These are phyloP conservation scores for Quillaja saponaria DNA, from an alignment of 306 rosid species.

Conservation along the genomic window DNA sequence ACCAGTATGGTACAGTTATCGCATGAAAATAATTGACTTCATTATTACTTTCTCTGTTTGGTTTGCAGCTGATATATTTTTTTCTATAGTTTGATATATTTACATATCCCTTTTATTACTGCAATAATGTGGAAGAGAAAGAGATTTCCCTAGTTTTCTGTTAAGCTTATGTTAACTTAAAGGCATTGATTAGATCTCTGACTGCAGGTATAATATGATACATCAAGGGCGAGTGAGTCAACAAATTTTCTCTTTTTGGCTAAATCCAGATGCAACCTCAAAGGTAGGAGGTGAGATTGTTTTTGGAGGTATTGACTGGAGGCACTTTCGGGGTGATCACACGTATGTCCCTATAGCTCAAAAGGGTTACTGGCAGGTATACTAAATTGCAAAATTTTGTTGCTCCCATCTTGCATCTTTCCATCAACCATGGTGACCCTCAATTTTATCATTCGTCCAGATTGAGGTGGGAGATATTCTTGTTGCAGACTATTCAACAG, in stretches of 20 bases:
- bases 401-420: conserved; percentile 18
- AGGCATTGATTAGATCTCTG: conserved; percentile 9
- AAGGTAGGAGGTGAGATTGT: conserved; percentile 47
- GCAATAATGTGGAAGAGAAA: conserved; percentile 7
- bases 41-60: conserved; percentile 6
- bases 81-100: conserved; percentile 4
- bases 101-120: neutral
- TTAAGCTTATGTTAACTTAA: conserved; percentile 7
- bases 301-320: conserved; percentile 66
- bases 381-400: conserved; percentile 12
- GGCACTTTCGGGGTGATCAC: conserved; percentile 67
- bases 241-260: conserved; percentile 44
- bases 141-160: neutral
- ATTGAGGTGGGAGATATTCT: conserved; percentile 65
- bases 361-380: conserved; percentile 78
- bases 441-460: conserved; percentile 40
- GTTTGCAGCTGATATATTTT: no score
- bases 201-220: conserved; percentile 39
- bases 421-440: conserved; percentile 24
- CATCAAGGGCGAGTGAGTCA: conserved; percentile 38
- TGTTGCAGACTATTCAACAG: conserved; percentile 62
- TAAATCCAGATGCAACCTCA: conserved; percentile 38
- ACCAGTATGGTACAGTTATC: conserved; percentile 47
- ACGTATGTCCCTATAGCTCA: conserved; percentile 56
- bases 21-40: neutral